These are phyloP conservation scores for Claviceps citrina DNA, from an alignment of 2,329 filamentous ascomycete genomes.

Conservation along the genomic window DNA sequence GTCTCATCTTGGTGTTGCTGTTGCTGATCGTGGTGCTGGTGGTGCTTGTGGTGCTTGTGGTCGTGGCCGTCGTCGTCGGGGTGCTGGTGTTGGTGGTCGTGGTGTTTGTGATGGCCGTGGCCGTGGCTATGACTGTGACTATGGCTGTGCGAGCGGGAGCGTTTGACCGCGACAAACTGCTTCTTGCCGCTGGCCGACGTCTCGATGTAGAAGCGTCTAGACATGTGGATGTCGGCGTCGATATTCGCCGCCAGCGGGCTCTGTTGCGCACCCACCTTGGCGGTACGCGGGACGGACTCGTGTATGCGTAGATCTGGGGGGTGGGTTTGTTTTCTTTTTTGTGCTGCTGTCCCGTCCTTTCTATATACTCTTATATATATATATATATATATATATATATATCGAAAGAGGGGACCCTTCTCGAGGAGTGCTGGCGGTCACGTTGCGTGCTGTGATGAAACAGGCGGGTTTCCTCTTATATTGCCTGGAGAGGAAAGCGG, in stretches of 20 bases:
- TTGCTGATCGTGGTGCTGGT: constrained; percentile 17
- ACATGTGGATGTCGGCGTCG: constrained; percentile 14
- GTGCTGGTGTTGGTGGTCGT: constrained; percentile 17
- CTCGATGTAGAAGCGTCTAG: constrained; percentile 23
- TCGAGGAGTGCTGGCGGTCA: no score
- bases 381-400: no score
- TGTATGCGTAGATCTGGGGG: background rate
- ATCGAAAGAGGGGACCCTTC: no score
- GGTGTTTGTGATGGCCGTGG: constrained; percentile 1
- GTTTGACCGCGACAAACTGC: constrained; percentile 25
- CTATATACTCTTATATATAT: no score
- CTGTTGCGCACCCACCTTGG: constrained; percentile 10
- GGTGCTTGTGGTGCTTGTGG: background rate
- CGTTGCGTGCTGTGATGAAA: no score
- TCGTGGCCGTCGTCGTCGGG: constrained; percentile 19
- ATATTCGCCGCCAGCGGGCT: background rate
- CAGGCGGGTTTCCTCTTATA: no score
- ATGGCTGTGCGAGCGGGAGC: constrained; percentile 21
- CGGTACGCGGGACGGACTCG: no score
- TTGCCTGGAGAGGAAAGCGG: no score
- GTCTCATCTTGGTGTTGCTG: no score
- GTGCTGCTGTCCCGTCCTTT: no score
- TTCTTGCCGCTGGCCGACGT: constrained; percentile 18
- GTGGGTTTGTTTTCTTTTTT: no score
- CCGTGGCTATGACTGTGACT: constrained; percentile 16